phyloP scores from a whole-genome alignment of 768 basidiomycete species.

The Boletus eberwhitei region DNA sequence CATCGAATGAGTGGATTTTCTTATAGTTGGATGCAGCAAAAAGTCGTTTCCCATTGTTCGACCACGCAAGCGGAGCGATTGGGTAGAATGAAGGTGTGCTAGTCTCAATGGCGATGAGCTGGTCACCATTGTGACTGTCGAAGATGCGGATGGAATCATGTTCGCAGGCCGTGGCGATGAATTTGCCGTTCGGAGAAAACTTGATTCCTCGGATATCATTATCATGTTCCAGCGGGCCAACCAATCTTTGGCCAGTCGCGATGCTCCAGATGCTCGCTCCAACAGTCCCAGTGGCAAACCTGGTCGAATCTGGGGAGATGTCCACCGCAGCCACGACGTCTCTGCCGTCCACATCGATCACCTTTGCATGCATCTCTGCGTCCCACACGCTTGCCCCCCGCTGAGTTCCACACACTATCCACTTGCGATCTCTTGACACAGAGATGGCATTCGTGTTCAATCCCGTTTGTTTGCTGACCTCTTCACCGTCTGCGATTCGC shows the following conservation, averaged over 20 bases:
- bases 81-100: neutral
- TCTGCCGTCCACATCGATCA: neutral
- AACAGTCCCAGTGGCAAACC: neutral
- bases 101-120: neutral
- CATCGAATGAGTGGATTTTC: neutral
- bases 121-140: neutral
- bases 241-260: neutral
- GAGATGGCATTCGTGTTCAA: neutral
- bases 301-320: neutral
- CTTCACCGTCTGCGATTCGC: neutral
- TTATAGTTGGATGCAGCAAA: neutral
- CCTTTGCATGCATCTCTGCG: neutral
- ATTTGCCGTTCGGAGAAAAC: neutral
- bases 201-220: neutral
- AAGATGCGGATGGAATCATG: neutral
- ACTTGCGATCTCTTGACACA: neutral
- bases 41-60: neutral
- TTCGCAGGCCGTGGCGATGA: neutral
- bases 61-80: constrained; percentile 3
- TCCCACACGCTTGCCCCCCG: neutral
- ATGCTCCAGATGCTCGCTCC: neutral
- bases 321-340: neutral
- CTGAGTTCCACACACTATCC: neutral
- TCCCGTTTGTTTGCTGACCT: neutral
- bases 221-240: constrained; percentile 1